phyloP scores from a whole-genome alignment of 1,284 basidiomycete species.

The Ustilago curta region DNA sequence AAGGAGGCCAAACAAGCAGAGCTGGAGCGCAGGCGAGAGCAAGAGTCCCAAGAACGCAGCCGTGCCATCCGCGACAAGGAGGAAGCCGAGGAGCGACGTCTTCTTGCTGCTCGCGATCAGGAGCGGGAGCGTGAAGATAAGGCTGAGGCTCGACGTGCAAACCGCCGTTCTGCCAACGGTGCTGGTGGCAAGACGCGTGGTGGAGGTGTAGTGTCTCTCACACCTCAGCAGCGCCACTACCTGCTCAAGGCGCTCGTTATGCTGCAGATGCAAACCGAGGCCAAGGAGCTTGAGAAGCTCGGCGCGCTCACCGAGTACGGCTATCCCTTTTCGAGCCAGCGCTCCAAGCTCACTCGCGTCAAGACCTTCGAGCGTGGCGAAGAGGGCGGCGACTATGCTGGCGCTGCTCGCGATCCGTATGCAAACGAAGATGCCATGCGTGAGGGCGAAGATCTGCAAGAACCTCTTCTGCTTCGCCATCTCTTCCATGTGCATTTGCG shows the following conservation, averaged over 20 bases:
- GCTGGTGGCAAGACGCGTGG: conserved; percentile 29
- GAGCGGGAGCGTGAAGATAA: conserved; percentile 42
- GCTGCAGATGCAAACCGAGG: conserved; percentile 66
- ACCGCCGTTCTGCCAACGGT: conserved; percentile 39
- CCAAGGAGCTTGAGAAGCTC: conserved; percentile 58
- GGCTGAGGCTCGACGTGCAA: conserved; percentile 37
- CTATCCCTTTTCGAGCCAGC: conserved; percentile 60
- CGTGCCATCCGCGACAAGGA: conserved; percentile 39
- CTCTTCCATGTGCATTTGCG: conserved; percentile 66
- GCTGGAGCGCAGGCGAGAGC: conserved; percentile 34
- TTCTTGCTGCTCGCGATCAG: conserved; percentile 39
- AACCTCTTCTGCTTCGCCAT: conserved; percentile 65
- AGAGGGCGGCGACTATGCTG: conserved; percentile 47
- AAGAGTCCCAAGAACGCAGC: conserved; percentile 45
- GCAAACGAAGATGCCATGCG: conserved; percentile 57
- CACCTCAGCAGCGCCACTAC: conserved; percentile 65
- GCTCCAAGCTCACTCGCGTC: conserved; percentile 53
- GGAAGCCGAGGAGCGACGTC: conserved; percentile 41
- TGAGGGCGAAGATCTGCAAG: conserved; percentile 53
- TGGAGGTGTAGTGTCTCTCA: conserved; percentile 39
- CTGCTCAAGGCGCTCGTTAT: conserved; percentile 65
- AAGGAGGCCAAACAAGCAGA: conserved; percentile 37
- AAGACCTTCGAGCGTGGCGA: conserved; percentile 54
- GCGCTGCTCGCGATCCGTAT: conserved; percentile 58
- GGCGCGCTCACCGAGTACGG: conserved; percentile 65